Evolutionary conservation across 495 filamentous ascomycete species (phyloP), one percentile per base, ranked within the genome.

Genomic region (Bacidia gigantensis): DNA sequence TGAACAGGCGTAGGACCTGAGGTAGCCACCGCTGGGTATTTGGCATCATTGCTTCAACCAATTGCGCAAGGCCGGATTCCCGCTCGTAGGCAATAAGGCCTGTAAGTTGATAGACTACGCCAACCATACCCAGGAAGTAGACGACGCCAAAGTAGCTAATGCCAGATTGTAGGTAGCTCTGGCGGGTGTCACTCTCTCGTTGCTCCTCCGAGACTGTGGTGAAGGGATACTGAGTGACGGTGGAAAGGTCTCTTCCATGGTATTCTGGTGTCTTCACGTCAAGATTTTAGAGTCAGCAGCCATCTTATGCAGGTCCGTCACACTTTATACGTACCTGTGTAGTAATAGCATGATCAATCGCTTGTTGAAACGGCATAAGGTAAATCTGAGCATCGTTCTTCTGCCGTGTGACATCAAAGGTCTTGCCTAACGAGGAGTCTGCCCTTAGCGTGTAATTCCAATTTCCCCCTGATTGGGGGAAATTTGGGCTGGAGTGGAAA

Each of bases 381-480:
- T 84, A 90, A 25, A 85, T 67, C 62, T 90, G 69, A 24, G 69
- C 76, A 58, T 83, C 81, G 61, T 88, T 89, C 45, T 72, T 66
- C 38, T 72, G 61, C 11, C 61, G 60, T 10, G 76, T 64, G 38
- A 79, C 75, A 56, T 79, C 71, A 52, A 90, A 74, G 47, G 69
- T 74, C 10, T 48, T 32, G 0, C 75, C 74, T 46, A 88, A 65
- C 0, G 75, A 66, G 1, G 76, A 75, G 62, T 93, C 87, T 1
- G 76, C 75, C 49, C 84, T 71, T 18, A 90, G 68, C 0, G 84
- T 87, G 56, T 90, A 93, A 63, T 88, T 89, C 87, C 87, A 90
- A 12, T 71, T 51, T 0, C 72, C 74, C 21, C 69, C 73, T 43
- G 25, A 0, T 0, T 58, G 49, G 11, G 83, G 83, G 67, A 86